These are phyloP conservation scores for Clausena lansium DNA, from an alignment of 345 rosid species.

Conservation along the genomic window DNA sequence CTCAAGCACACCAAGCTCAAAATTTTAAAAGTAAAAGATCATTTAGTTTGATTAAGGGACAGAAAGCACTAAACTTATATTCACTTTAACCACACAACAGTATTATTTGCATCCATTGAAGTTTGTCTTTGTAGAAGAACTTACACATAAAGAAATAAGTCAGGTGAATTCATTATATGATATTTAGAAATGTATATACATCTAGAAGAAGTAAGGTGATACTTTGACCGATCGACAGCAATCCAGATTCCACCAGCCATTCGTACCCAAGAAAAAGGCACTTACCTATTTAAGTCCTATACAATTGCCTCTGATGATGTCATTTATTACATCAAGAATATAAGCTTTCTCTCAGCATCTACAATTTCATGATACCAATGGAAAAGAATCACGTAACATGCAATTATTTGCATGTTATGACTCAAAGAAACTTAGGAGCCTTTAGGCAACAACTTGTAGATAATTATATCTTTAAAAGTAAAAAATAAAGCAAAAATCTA, in stretches of 20 bases:
- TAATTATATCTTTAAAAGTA: not conserved
- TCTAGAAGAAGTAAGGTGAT: no score
- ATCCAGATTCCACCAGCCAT: no score
- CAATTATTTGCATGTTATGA: not conserved
- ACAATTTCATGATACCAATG: not conserved
- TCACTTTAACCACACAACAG: not conserved
- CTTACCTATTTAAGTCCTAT: not conserved
- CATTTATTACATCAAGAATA: not conserved
- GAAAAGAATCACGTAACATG: not conserved
- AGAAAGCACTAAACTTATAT: not conserved
- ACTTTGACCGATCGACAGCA: no score
- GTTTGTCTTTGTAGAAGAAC: not conserved
- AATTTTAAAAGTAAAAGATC: not conserved
- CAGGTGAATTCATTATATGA: not conserved
- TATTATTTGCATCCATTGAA: not conserved
- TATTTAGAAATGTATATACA: not conserved
- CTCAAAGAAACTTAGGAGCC: not conserved
- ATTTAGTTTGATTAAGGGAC: not conserved
- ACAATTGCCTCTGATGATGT: not conserved
- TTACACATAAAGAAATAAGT: not conserved
- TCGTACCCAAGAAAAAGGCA: no score
- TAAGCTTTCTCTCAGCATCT: not conserved
- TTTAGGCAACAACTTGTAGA: not conserved
- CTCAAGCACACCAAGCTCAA: slow-evolving; percentile 12
- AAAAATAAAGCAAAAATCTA: not conserved